Conservation (phyloP, 1,139 yeast species). For the Hemisphaericaspora xylanilytica region DNA sequence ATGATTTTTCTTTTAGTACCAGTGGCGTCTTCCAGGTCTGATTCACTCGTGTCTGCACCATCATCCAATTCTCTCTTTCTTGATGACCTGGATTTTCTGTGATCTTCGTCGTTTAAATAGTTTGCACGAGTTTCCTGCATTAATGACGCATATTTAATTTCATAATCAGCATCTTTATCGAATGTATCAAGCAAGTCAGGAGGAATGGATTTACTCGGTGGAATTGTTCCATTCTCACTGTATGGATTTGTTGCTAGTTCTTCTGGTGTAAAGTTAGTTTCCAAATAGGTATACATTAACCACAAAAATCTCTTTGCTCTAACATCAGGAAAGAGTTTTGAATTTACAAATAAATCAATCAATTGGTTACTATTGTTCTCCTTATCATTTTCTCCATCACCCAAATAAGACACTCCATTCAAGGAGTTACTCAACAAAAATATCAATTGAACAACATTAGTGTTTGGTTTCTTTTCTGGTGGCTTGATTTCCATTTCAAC, state of each 20-base stretch:
- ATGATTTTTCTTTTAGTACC: not conserved
- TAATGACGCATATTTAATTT: conserved; percentile 64
- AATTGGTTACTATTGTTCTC: conserved; percentile 30
- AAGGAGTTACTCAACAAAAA: conserved; percentile 71
- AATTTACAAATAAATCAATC: conserved; percentile 64
- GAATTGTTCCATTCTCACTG: conserved; percentile 46
- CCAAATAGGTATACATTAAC: conserved; percentile 78
- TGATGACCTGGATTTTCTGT: not conserved
- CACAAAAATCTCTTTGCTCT: conserved; percentile 77
- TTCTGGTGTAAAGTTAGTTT: conserved; percentile 59
- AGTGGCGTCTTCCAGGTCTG: conserved; percentile 5
- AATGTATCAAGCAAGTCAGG: conserved; percentile 41
- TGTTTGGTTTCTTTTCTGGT: conserved; percentile 39
- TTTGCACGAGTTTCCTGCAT: conserved; percentile 64
- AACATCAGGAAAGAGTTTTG: conserved; percentile 51
- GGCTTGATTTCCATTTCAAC: conserved; percentile 43
- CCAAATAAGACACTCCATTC: conserved; percentile 20
- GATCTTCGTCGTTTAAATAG: conserved; percentile 51
- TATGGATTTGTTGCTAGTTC: conserved; percentile 65
- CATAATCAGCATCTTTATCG: conserved; percentile 71
- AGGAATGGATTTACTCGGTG: conserved; percentile 43
- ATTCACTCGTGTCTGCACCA: conserved; percentile 9
- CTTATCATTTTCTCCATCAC: conserved; percentile 14
- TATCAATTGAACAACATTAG: conserved; percentile 65
- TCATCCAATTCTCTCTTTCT: conserved; percentile 17